These are phyloP conservation scores for Diaporthe nobilis DNA, from an alignment of 2,329 filamentous ascomycete genomes.

Conservation along the genomic window DNA sequence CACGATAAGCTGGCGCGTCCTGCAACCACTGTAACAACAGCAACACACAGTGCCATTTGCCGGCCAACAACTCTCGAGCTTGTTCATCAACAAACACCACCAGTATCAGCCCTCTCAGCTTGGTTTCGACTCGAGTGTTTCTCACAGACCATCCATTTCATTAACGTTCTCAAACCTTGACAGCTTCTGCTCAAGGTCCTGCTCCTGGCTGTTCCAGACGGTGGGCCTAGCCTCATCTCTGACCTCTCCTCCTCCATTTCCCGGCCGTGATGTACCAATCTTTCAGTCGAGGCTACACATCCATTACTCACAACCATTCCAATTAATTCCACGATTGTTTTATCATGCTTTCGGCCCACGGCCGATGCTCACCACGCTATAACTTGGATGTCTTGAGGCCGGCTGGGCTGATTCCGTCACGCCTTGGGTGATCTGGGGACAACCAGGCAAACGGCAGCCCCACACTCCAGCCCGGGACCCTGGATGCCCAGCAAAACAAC, in stretches of 20 bases:
- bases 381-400: not conserved
- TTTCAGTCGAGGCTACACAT: not conserved
- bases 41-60: constrained; percentile 23
- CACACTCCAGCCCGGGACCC: constrained; percentile 22
- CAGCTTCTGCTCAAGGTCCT: not conserved
- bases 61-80: constrained; percentile 1
- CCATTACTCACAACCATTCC: not conserved
- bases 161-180: constrained; percentile 21
- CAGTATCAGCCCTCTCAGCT: constrained; percentile 5
- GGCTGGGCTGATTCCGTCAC: constrained; percentile 24
- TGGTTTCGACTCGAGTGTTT: constrained; percentile 1
- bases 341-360: constrained; percentile 7
- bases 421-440: constrained; percentile 14
- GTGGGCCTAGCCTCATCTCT: not conserved
- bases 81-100: not conserved
- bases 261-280: no score
- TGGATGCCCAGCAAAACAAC: constrained; percentile 20
- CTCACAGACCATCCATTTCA: constrained; percentile 12
- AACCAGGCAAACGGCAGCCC: constrained; percentile 2
- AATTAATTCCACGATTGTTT: not conserved
- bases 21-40: constrained; percentile 40
- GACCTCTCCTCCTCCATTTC: not conserved
- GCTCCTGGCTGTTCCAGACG: constrained; percentile 1
- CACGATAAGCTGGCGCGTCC: constrained; percentile 31
- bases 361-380: constrained; percentile 2